Evolutionary conservation across 768 basidiomycete species (phyloP), one percentile per base, ranked within the genome.

Genomic region (Flagelloscypha sp.): DNA sequence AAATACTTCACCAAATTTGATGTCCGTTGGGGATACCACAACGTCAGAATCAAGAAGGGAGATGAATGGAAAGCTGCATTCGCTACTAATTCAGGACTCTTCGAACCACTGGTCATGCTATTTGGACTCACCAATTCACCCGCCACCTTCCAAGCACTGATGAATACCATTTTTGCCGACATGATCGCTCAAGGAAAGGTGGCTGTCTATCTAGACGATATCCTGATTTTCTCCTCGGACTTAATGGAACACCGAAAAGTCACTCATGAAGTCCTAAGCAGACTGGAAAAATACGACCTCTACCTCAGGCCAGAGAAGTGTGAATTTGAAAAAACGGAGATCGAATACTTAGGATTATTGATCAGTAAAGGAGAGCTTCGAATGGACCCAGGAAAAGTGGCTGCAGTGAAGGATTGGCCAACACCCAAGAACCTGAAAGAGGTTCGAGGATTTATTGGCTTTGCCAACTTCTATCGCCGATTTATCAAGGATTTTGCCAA

Each of bases 391-490:
- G 28, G 36, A 3, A 66, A 66, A 36, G 41, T 65, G 1, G 13
- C 47, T 1, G 52, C 48, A 0, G 42, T 66, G 5, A 3, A 16
- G 0, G 30, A 48, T 0, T 65, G 64, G 62, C 61, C 54, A 0
- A 35, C 13, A 0, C 62, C 62, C 0, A 37, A n/a, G 0, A 44
- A 27, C 15, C 43, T 57, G 19, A 46, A 45, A 2, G 54, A 70
- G 2, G 18, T 68, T 0, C 63, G 61, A 34, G 46, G 49, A 8
- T 74, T 72, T 37, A 40, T 69, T 0, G 61, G 68, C 0, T 70
- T 72, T 24, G 20, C 40, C 0, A 64, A 64, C 23, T 67, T 59
- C 37, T 67, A 64, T 24, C 28, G 50, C 1, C 15, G 43, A 0
- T 66, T 65, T 36, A 56, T 66, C 6, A 0, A 24, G 0, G 31